These are phyloP conservation scores for Leccinum olivaceopallidum DNA, from an alignment of 768 basidiomycete genomes.

Conservation along the genomic window DNA sequence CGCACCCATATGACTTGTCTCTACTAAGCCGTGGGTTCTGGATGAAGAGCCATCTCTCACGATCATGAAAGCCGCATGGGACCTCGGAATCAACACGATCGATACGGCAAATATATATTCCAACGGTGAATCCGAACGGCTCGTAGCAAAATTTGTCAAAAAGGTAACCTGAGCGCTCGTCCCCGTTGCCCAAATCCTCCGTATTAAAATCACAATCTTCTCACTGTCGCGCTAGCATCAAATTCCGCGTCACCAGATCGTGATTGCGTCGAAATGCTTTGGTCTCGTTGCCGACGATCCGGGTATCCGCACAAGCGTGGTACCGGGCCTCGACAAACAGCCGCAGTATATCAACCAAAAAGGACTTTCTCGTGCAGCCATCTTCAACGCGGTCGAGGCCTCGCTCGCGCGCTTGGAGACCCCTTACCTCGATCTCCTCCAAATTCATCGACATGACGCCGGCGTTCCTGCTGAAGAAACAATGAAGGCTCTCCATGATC, in stretches of 20 bases:
- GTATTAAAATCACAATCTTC: not conserved
- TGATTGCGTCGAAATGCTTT: slow-evolving; percentile 33
- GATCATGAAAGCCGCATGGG: slow-evolving; percentile 40
- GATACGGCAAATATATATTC: slow-evolving; percentile 36
- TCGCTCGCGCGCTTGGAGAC: slow-evolving; percentile 39
- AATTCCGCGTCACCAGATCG: slow-evolving; percentile 35
- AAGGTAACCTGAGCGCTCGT: slow-evolving; percentile 17
- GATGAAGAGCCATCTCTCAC: slow-evolving; percentile 28
- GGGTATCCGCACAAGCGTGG: not conserved
- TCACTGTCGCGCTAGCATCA: slow-evolving; percentile 22
- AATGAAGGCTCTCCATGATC: slow-evolving; percentile 52
- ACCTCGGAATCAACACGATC: slow-evolving; percentile 39
- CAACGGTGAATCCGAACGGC: slow-evolving; percentile 35
- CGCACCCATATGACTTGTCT: not conserved
- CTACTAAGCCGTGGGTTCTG: slow-evolving; percentile 25
- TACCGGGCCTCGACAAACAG: slow-evolving; percentile 1
- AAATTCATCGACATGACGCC: slow-evolving; percentile 45
- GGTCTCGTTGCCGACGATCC: slow-evolving; percentile 16
- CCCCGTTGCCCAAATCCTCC: not conserved
- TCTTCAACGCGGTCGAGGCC: slow-evolving; percentile 40
- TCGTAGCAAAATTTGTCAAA: slow-evolving; percentile 39
- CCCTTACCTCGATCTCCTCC: slow-evolving; percentile 42
- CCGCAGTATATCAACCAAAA: slow-evolving; percentile 32
- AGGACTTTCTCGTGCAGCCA: slow-evolving; percentile 38
- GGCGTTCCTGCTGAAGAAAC: slow-evolving; percentile 42